A percentile compares a stretch with the other conserved stretches of the same genome.
These are phyloP conservation scores for Pythium dissimile DNA, from an alignment of 352 stramenopile species.

Conservation along the genomic window DNA sequence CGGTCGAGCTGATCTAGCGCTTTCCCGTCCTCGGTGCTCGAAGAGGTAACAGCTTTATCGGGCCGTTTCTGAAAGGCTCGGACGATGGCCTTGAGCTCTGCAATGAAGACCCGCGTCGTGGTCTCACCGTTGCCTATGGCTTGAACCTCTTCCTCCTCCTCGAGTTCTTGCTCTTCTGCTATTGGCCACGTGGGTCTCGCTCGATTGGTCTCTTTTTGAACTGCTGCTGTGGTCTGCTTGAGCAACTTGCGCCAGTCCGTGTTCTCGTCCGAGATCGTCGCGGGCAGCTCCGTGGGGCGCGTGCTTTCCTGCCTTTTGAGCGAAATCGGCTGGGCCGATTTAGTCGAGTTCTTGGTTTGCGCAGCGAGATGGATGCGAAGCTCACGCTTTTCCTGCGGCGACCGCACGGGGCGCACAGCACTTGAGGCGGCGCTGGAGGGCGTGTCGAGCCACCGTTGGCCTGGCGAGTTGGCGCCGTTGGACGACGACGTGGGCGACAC, in stretches of 20 bases:
- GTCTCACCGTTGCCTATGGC: background rate
- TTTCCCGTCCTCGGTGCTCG: background rate
- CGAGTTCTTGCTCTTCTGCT: too few relatives aligned
- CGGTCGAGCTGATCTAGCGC: slow-evolving; percentile 53
- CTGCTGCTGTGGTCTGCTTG: slow-evolving; percentile 27
- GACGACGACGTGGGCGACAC: slow-evolving; percentile 8
- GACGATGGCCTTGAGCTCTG: slow-evolving; percentile 49
- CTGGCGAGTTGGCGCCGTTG: background rate
- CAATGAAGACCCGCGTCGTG: slow-evolving; percentile 40
- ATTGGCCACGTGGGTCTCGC: background rate
- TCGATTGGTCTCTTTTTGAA: background rate
- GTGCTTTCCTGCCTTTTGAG: slow-evolving; percentile 35
- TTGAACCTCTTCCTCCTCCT: too few relatives aligned
- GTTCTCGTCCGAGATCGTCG: slow-evolving; percentile 54
- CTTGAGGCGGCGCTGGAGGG: slow-evolving; percentile 6
- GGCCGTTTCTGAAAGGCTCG: slow-evolving; percentile 38
- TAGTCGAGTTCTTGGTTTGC: slow-evolving; percentile 1
- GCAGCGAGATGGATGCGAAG: slow-evolving; percentile 30
- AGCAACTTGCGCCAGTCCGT: slow-evolving; percentile 68
- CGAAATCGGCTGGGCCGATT: background rate
- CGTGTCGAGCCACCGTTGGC: slow-evolving; percentile 18
- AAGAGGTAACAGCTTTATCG: background rate
- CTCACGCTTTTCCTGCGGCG: slow-evolving; percentile 36
- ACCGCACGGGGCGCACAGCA: slow-evolving; percentile 15
- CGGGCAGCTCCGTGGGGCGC: slow-evolving; percentile 38